Evolutionary conservation across 2,329 filamentous ascomycete species (phyloP).

Genomic region (Fusarium sublunatum): DNA sequence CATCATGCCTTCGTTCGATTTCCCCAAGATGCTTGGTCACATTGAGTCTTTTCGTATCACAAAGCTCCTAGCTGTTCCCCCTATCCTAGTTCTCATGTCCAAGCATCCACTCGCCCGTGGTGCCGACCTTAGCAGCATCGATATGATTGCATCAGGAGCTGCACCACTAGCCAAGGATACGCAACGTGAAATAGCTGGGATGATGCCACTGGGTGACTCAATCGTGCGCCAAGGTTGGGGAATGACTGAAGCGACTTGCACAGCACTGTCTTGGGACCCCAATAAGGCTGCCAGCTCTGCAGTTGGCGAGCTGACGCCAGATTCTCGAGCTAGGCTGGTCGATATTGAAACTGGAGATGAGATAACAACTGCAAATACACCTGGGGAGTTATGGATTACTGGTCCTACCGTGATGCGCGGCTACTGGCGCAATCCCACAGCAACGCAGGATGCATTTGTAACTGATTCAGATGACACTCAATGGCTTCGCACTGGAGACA

Average conservation of each 20-base stretch:
- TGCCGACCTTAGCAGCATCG: slow-evolving; percentile 75
- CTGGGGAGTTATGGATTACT: slow-evolving; percentile 79
- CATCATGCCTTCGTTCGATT: slow-evolving; percentile 83
- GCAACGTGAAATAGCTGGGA: slow-evolving; percentile 57
- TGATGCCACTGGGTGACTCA: slow-evolving; percentile 56
- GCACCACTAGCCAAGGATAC: slow-evolving; percentile 73
- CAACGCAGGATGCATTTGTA: slow-evolving; percentile 69
- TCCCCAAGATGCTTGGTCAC: slow-evolving; percentile 75
- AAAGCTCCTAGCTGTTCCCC: slow-evolving; percentile 74
- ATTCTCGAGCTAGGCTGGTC: slow-evolving; percentile 71
- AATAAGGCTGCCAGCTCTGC: slow-evolving; percentile 58
- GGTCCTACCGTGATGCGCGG: slow-evolving; percentile 79
- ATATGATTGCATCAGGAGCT: slow-evolving; percentile 71
- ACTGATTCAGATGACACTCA: slow-evolving; percentile 61
- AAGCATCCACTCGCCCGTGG: slow-evolving; percentile 75
- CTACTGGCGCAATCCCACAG: slow-evolving; percentile 79
- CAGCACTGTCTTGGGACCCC: slow-evolving; percentile 73
- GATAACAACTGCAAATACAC: slow-evolving; percentile 61
- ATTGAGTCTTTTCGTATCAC: slow-evolving; percentile 77
- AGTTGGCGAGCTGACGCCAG: slow-evolving; percentile 53
- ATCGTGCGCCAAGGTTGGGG: slow-evolving; percentile 78
- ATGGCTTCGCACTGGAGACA: slow-evolving; percentile 82
- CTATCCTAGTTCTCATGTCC: slow-evolving; percentile 77
- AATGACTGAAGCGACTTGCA: slow-evolving; percentile 86
- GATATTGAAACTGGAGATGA: slow-evolving; percentile 64